These are phyloP conservation scores for Nepenthes gracilis DNA, from an alignment of 148 eudicot species.

Conservation along the genomic window DNA sequence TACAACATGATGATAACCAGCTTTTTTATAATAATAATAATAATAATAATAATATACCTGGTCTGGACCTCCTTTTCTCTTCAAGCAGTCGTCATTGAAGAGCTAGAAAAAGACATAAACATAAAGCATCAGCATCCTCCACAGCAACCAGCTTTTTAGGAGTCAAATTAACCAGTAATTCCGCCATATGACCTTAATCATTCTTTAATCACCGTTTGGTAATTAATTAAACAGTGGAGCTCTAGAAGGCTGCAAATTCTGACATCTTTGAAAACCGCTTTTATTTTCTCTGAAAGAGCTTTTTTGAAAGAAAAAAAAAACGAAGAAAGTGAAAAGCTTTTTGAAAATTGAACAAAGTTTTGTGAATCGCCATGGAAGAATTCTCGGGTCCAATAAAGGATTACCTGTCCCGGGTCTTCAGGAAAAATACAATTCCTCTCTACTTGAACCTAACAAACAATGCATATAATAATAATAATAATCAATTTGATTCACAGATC, in stretches of 20 bases:
- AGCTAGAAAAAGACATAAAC: conserved; percentile 28
- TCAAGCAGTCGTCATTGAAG: conserved; percentile 55
- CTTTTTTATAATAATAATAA: too few species aligned
- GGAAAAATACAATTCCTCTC: conserved; percentile 71
- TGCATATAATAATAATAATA: background rate
- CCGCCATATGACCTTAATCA: conserved; percentile 8
- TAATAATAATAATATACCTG: conserved; percentile 21
- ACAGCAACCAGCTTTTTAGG: background rate
- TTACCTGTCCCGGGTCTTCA: conserved; percentile 93
- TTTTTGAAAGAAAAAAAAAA: conserved; percentile 12
- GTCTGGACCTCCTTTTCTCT: conserved; percentile 55
- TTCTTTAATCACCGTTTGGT: conserved; percentile 12
- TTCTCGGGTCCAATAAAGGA: too few species aligned
- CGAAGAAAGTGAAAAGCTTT: conserved; percentile 15
- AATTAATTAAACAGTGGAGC: background rate
- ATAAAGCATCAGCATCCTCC: conserved; percentile 13
- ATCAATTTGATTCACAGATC: background rate
- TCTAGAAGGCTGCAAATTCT: conserved; percentile 13
- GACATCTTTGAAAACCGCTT: background rate
- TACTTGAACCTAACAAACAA: conserved; percentile 34
- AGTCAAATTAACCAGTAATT: background rate
- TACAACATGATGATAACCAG: too few species aligned
- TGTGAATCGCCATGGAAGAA: conserved; percentile 18
- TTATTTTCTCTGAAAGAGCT: conserved; percentile 3
- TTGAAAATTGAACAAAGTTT: conserved; percentile 10